Conservation (phyloP, 805 yeast genomes). For the Candida maesae region DNA sequence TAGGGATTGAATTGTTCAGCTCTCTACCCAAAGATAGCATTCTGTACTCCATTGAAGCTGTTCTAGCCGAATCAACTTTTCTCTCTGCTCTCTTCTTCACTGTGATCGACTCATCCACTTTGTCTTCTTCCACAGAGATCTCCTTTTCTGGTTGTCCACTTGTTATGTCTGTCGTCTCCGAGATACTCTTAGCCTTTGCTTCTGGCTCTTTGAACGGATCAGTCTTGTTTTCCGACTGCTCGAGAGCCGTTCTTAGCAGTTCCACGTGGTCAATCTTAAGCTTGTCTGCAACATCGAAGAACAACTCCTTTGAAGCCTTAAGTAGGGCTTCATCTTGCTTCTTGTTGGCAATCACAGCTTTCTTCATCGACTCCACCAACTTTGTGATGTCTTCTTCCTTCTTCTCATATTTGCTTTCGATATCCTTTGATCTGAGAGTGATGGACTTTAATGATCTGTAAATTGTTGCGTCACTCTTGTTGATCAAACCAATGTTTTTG, state of each 20-base stretch:
- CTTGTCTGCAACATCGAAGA: constrained; percentile 37
- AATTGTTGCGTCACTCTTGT: constrained; percentile 45
- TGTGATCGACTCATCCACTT: neutral
- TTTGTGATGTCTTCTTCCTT: constrained; percentile 43
- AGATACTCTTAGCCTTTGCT: too few relatives aligned
- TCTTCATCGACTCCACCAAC: constrained; percentile 41
- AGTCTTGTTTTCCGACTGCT: constrained; percentile 7
- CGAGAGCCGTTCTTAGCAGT: constrained; percentile 29
- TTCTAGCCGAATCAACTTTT: neutral
- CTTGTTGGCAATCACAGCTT: constrained; percentile 45
- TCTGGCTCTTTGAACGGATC: constrained; percentile 19
- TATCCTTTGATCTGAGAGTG: constrained; percentile 41
- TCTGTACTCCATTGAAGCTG: constrained; percentile 17
- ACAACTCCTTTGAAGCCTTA: constrained; percentile 43
- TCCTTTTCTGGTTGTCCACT: too few relatives aligned
- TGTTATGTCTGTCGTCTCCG: too few relatives aligned
- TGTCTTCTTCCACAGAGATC: neutral
- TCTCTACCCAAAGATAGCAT: constrained; percentile 21
- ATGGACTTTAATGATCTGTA: constrained; percentile 46
- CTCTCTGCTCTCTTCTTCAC: constrained; percentile 17
- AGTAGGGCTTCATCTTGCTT: constrained; percentile 42
- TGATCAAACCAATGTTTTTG: constrained; percentile 35
- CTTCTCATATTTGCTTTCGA: constrained; percentile 46
- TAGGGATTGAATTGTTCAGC: constrained; percentile 21
- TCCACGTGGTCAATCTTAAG: constrained; percentile 25